These are phyloP conservation scores for Tolypocladium nubicola DNA, from an alignment of 2,329 filamentous ascomycete species.

Conservation along the genomic window DNA sequence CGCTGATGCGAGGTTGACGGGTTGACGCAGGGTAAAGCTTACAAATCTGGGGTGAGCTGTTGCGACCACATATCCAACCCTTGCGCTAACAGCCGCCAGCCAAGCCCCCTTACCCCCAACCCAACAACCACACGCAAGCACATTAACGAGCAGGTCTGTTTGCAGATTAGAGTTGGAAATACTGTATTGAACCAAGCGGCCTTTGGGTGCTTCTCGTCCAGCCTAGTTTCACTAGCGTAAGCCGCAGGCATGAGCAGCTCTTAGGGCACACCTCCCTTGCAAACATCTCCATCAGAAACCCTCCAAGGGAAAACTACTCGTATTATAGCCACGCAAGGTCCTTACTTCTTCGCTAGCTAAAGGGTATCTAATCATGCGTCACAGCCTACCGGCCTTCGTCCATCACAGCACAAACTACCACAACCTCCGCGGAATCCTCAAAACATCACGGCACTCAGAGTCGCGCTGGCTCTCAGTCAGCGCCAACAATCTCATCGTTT, in stretches of 20 bases:
- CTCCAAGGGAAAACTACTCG: not conserved
- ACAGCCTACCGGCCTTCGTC: not conserved
- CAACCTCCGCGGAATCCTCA: not conserved
- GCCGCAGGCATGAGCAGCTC: not conserved
- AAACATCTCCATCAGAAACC: too few relatives aligned
- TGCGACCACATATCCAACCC: not conserved
- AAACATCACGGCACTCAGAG: not conserved
- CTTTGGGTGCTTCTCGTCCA: too few relatives aligned
- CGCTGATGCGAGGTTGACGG: not conserved
- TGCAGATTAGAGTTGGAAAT: not conserved
- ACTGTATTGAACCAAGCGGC: not conserved
- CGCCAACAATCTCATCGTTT: constrained; percentile 11
- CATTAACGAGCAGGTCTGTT: not conserved
- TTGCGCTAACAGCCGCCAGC: too few relatives aligned
- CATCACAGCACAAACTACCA: not conserved
- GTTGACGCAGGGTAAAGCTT: not conserved
- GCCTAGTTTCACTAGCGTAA: not conserved
- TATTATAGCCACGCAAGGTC: not conserved
- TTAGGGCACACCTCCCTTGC: too few relatives aligned
- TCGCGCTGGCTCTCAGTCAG: constrained; percentile 1
- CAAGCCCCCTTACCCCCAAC: not conserved
- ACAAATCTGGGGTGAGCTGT: not conserved
- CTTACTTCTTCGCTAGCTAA: not conserved
- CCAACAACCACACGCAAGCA: too few relatives aligned
- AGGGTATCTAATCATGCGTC: constrained; percentile 5